phyloP scores from a whole-genome alignment of 306 rosid genomes.

The Begonia masoniana region DNA sequence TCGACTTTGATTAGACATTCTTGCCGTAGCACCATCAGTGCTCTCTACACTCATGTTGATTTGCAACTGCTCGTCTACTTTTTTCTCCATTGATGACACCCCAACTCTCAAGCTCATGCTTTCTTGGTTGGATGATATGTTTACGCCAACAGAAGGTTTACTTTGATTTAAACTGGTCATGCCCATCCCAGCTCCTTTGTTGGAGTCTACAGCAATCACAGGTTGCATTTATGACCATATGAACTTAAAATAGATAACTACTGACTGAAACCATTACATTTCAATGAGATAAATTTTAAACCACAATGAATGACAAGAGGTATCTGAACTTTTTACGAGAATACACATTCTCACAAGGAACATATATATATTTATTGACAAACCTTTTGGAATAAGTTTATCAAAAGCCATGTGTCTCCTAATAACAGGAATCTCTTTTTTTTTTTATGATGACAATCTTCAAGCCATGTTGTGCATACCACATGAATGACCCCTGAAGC shows the following conservation, averaged over 20 bases:
- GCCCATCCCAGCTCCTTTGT: conserved; percentile 35
- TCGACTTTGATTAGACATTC: conserved; percentile 25
- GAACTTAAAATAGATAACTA: conserved; percentile 2
- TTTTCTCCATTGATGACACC: conserved; percentile 29
- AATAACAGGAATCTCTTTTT: conserved; percentile 62
- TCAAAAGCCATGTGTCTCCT: conserved; percentile 61
- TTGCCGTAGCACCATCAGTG: conserved; percentile 19
- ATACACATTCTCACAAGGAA: not conserved
- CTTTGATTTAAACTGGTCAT: conserved; percentile 24
- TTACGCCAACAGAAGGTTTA: conserved; percentile 31
- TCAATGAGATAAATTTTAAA: not conserved
- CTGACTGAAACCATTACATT: not conserved
- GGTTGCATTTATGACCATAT: conserved; percentile 12
- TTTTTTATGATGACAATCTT: conserved; percentile 67
- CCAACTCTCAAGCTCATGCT: conserved; percentile 23
- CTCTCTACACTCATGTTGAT: conserved; percentile 20
- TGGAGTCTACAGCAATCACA: conserved; percentile 18
- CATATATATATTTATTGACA: conserved; percentile 10
- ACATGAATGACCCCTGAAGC: conserved; percentile 65
- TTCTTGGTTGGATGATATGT: conserved; percentile 24
- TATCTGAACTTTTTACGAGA: too few species aligned
- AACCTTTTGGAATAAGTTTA: conserved; percentile 73
- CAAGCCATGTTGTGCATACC: conserved; percentile 77
- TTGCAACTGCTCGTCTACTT: conserved; percentile 27
- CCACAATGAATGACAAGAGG: too few species aligned